Base-by-base conservation (phyloP, 208 protist genomes). In the Trypanosoma mega region DNA sequence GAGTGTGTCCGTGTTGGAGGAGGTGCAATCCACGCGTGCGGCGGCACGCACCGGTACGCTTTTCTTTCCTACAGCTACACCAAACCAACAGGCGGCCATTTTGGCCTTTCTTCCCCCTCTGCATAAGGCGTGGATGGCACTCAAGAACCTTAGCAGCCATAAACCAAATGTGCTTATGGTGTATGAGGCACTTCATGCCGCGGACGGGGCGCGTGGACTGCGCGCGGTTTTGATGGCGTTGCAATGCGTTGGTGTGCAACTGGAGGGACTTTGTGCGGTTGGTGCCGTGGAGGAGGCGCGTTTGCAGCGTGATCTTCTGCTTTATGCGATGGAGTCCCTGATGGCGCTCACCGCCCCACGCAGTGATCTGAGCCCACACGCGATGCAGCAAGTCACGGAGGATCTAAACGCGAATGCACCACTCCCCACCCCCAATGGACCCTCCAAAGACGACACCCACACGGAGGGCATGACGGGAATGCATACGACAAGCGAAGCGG, bases 61-160 rank as follows among this genome's bases (percentile, higher is more conserved):
- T 29, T 80, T 76, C 27, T 67, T 84, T 9, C 50, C 48, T 12
- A 74, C 24, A 33, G 63, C 75, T 29, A 73, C 82, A 7, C 37
- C 53, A 23, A 44, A 31, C 21, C 81, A 87, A 62, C 77, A 85
- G 66, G 53, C 74, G 44, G 85, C 74, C 0, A 63, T 90, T 23
- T 57, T 86, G 21, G 50, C 81, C 27, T 74, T 84, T 50, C 74
- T 92, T 34, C 82, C 82, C 27, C 75, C 80, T 18, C 52, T 89
- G 30, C 87, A 93, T 62, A 93, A 93, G 76, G 72, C 63, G 18
- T 93, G 83, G 81, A 80, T 85, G 73, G 66, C 75, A 24, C 68
- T 90, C 34, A 64, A 74, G 45, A 59, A 53, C 41, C 27, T 88
- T n/a, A 75, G 56, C 56, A 65, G 72, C 47, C 74, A 71, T 53